These are phyloP conservation scores for Dryas octopetala DNA, from an alignment of 306 rosid species.

Conservation along the genomic window DNA sequence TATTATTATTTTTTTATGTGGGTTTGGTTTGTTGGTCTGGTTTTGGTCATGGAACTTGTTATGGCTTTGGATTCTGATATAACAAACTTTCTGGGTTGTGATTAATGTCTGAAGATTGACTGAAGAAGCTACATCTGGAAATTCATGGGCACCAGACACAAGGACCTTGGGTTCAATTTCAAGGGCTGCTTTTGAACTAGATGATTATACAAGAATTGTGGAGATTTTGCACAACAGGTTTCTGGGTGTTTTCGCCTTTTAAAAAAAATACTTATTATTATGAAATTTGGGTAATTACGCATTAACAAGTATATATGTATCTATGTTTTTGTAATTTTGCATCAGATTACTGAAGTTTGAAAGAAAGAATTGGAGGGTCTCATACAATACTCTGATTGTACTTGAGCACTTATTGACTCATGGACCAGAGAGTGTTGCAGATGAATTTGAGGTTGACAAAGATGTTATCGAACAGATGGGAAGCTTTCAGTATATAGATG, in stretches of 20 bases:
- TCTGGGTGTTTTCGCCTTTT: not conserved
- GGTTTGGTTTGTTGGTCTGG: slow-evolving; percentile 17
- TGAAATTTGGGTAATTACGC: not conserved
- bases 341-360: slow-evolving; percentile 73
- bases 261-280: not conserved
- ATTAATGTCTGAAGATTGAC: slow-evolving; percentile 51
- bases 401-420: slow-evolving; percentile 84
- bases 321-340: slow-evolving; percentile 1
- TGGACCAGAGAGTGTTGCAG: slow-evolving; percentile 88
- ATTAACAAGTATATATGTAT: not conserved
- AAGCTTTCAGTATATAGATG: slow-evolving; percentile 68
- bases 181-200: slow-evolving; percentile 91
- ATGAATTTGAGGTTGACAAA: slow-evolving; percentile 68
- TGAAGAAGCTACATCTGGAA: slow-evolving; percentile 82
- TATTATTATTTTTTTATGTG: not conserved
- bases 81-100: not conserved
- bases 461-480: slow-evolving; percentile 57
- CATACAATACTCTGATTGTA: slow-evolving; percentile 71
- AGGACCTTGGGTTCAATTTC: slow-evolving; percentile 76
- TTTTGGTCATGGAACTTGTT: slow-evolving; percentile 12
- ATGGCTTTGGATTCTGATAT: slow-evolving; percentile 21
- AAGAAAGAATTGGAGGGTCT: slow-evolving; percentile 76
- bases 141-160: slow-evolving; percentile 66
- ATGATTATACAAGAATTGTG: slow-evolving; percentile 69
- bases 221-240: slow-evolving; percentile 53